phyloP scores from a whole-genome alignment of 2,329 filamentous ascomycete species.

The Botrytis deweyae region DNA sequence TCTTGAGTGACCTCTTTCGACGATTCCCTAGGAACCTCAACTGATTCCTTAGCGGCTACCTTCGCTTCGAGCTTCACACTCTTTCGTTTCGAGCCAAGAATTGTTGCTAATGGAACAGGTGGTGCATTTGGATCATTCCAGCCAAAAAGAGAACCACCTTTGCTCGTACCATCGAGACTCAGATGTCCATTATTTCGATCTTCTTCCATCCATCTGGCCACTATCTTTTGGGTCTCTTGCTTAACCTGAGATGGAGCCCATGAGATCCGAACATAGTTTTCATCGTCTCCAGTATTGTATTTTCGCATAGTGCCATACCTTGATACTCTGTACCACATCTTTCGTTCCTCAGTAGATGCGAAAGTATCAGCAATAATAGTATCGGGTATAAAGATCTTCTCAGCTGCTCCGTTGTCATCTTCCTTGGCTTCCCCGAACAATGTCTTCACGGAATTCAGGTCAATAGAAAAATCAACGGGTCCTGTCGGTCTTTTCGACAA shows the following conservation, averaged over 20 bases:
- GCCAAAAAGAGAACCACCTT: conserved; percentile 55
- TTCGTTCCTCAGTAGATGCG: conserved; percentile 55
- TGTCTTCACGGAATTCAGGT: conserved; percentile 32
- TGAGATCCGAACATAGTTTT: conserved; percentile 57
- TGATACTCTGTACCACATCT: conserved; percentile 64
- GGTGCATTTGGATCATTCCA: conserved; percentile 56
- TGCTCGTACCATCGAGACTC: conserved; percentile 47
- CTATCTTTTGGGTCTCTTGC: conserved; percentile 55
- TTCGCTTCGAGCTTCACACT: conserved; percentile 27
- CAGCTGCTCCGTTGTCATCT: conserved; percentile 25
- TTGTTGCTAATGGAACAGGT: conserved; percentile 47
- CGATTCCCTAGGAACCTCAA: conserved; percentile 35
- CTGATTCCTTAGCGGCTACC: conserved; percentile 9
- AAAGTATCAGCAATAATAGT: conserved; percentile 49
- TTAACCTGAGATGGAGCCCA: conserved; percentile 58
- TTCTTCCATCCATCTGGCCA: conserved; percentile 66
- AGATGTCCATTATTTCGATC: conserved; percentile 56
- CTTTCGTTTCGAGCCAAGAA: conserved; percentile 29
- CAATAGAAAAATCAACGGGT: conserved; percentile 32
- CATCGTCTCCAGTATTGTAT: conserved; percentile 56
- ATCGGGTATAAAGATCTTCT: conserved; percentile 36
- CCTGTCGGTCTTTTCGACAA: conserved; percentile 22
- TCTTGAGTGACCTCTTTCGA: conserved; percentile 30
- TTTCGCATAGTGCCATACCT: conserved; percentile 58
- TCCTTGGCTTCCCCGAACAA: conserved; percentile 34